These are phyloP conservation scores for Cryptosporidium parvum DNA, from an alignment of 169 alveolate species.

Conservation along the genomic window DNA sequence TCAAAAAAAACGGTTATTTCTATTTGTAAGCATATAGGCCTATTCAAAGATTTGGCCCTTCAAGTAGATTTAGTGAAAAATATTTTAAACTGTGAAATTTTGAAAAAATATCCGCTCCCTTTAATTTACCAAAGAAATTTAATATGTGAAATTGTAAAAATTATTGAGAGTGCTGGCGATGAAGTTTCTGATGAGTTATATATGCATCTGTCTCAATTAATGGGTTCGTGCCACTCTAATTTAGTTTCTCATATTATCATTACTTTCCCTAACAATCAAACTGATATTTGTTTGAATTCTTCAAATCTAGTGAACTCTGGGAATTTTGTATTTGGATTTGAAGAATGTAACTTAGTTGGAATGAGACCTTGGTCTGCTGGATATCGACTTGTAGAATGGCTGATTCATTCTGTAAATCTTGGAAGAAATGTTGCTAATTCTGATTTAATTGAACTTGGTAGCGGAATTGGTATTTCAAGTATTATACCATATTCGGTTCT, in stretches of 20 bases:
- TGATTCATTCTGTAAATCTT: slow-evolving; percentile 6
- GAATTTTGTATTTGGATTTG: slow-evolving; percentile 30
- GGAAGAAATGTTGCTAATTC: neutral
- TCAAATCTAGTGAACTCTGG: neutral
- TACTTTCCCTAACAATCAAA: neutral
- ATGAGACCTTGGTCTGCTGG: slow-evolving; percentile 76
- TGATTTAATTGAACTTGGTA: slow-evolving; percentile 60
- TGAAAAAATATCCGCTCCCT: slow-evolving; percentile 42
- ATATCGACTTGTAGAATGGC: slow-evolving; percentile 52
- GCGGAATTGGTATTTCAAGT: slow-evolving; percentile 70
- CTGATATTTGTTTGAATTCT: neutral
- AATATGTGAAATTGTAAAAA: neutral
- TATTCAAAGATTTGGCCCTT: neutral
- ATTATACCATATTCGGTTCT: slow-evolving; percentile 26
- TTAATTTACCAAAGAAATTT: neutral
- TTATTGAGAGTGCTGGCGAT: slow-evolving; percentile 1
- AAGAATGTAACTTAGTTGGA: slow-evolving; percentile 46
- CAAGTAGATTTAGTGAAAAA: slow-evolving; percentile 24
- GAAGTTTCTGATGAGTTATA: slow-evolving; percentile 41
- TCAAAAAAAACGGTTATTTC: slow-evolving; percentile 7
- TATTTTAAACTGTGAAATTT: slow-evolving; percentile 14
- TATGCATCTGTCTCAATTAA: slow-evolving; percentile 1
- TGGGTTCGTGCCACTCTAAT: neutral
- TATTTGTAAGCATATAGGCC: slow-evolving; percentile 15
- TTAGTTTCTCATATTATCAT: slow-evolving; percentile 16